Evolutionary conservation across 495 filamentous ascomycete species (phyloP), one percentile per base, ranked within the genome.

Genomic region (Aspergillus affinis): DNA sequence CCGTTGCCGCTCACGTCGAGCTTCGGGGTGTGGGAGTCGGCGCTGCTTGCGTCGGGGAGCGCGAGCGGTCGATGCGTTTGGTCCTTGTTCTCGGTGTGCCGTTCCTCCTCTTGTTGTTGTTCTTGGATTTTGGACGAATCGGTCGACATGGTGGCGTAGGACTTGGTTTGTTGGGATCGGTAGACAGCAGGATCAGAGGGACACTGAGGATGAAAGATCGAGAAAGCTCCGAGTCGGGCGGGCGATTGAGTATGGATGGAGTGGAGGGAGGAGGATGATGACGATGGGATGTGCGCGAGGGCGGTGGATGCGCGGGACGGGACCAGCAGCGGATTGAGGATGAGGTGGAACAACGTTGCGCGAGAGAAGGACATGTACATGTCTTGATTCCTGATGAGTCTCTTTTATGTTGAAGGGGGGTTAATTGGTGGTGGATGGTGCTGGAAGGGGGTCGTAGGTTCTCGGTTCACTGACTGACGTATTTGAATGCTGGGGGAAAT

Each of bases 1-100:
- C 70, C 74, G 6, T 69, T 73, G 5, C 77, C 76, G 49, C 79
- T 76, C 2, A 88, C 67, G n/a, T 82, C 78, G 6, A 86, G 74
- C 18, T 68, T 52, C 17, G 27, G 7, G 54, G 55, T 48, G 3
- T 61, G 53, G 15, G 50, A 52, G 10, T 62, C 52, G 23, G 65
- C 59, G 52, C 47, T 55, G 45, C 61, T 58, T 23, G 64, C 29
- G 26, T 69, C 67, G 18, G 66, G 67, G 17, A 69, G 61, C 9
- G 76, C 70, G 46, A 78, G 75, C 48, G 65, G 63, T 27, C 65
- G 61, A 2, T 66, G 64, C 48, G 69, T 61, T 32, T 61, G 57
- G 12, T 57, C 13, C 0, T 61, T 23, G 15, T 23, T 44, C 20
- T 21, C 10, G 51, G n/a, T 8, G 1, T 52, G 6, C 10, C n/a